Base-by-base conservation (phyloP, 2,329 filamentous ascomycete species). In the Polychaeton citri region DNA sequence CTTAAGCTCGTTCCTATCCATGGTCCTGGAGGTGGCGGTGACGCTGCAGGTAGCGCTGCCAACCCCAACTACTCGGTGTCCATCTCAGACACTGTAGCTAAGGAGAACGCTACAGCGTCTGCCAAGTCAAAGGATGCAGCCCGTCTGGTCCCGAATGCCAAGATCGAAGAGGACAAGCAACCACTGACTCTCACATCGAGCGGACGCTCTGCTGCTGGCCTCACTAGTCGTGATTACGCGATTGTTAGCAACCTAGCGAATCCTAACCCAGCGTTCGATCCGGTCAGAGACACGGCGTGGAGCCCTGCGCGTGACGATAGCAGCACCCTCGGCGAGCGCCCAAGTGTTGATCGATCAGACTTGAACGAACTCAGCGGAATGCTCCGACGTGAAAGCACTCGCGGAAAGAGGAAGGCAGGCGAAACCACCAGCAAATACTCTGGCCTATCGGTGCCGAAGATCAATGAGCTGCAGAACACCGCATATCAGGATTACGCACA, bases 1-100 rank as follows among this genome's bases (percentile, higher is more conserved):
- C 65, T 95, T 39, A 82, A 85, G 61, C 86, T 80, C 62, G 71
- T 98, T 13, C 88, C 87, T 7, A 88, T 98, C 52, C 72, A 84
- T 48, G 76, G 67, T 15, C 88, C 88, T 38, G 86, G 80, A 28
- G 86, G 81, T 40, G 82, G 78, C 38, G 64, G 63, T 42, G 65
- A 72, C 39, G 74, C 72, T 28, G 71, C 81, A 5, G 74, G 69
- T 20, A 69, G 67, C 42, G 59, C 61, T 20, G 65, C 64, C n/a
- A 90, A 92, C 59, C 87, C 87, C 1, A 66, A 75, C 5, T 94
- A 90, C 65, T 80, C 79, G 13, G 87, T 95, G 15, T 58, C 78
- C 5, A 78, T 94, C 34, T 66, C 73, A 2, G 79, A 88, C 43
- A 63, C 71, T 0, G 72, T 76, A 45, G 86, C 85, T 5, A 61